Conservation (phyloP, 2,329 filamentous ascomycete species). For the Beauveria pseudobassiana region DNA sequence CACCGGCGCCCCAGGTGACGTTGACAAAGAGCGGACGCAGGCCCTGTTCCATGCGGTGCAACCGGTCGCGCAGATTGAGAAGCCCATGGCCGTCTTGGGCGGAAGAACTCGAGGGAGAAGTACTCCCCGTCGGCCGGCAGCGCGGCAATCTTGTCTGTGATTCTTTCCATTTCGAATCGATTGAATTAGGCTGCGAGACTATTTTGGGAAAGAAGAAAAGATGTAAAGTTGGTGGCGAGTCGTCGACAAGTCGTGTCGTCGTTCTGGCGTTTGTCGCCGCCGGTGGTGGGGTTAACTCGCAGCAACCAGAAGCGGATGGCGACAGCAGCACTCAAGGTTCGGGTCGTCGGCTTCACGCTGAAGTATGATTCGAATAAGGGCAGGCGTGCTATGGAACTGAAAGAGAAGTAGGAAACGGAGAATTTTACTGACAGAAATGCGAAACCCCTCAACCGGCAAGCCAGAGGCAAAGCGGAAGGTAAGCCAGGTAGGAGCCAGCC, state of each 20-base stretch:
- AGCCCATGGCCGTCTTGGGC: conserved; percentile 93
- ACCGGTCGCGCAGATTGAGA: conserved; percentile 84
- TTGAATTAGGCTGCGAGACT: neutral
- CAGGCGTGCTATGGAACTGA: no score
- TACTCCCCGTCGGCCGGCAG: conserved; percentile 75
- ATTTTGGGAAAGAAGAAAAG: neutral
- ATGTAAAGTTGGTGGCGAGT: neutral
- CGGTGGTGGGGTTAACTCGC: conserved; percentile 6
- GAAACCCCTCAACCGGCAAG: conserved; percentile 2
- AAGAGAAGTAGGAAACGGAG: neutral
- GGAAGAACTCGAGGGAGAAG: conserved; percentile 99
- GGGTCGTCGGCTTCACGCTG: neutral
- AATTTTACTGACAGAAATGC: neutral
- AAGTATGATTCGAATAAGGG: neutral
- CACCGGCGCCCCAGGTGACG: conserved; percentile 95
- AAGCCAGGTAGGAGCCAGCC: conserved; percentile 6
- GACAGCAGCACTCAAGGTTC: neutral
- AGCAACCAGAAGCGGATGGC: neutral
- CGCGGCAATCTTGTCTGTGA: conserved; percentile 91
- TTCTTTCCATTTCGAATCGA: conserved; percentile 60
- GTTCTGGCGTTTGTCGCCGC: neutral
- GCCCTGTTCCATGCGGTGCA: conserved; percentile 90
- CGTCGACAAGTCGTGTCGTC: neutral
- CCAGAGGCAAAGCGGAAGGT: conserved; percentile 11
- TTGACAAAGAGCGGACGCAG: conserved; percentile 91